These are phyloP conservation scores for Sclerotinia borealis DNA, from an alignment of 2,329 filamentous ascomycete species.

Conservation along the genomic window DNA sequence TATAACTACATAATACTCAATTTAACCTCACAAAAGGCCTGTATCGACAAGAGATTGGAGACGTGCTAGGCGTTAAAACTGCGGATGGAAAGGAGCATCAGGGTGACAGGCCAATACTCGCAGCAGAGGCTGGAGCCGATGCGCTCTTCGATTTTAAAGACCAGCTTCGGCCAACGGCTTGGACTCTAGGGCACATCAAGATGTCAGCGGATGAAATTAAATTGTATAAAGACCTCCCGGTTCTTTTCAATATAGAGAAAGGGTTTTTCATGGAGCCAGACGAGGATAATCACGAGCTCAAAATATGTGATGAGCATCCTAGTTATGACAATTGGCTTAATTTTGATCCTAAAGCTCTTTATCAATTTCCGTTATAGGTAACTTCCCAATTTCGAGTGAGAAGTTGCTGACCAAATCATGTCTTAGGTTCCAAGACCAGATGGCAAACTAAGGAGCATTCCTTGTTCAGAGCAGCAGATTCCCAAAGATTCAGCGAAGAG, in stretches of 20 bases:
- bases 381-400: too few species aligned
- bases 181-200: conserved; percentile 47
- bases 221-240: conserved; percentile 42
- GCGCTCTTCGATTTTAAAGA: conserved; percentile 43
- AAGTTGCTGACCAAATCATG: neutral
- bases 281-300: conserved; percentile 40
- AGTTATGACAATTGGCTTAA: conserved; percentile 50
- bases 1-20: too few species aligned
- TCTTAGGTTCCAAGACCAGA: neutral
- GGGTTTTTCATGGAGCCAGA: conserved; percentile 47
- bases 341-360: too few species aligned
- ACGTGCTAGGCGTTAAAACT: conserved; percentile 39
- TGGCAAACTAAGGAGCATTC: conserved; percentile 14
- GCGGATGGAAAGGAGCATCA: conserved; percentile 37
- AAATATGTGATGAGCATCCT: conserved; percentile 51
- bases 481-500: conserved; percentile 42
- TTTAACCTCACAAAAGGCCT: too few species aligned
- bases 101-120: conserved; percentile 42
- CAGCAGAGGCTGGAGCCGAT: conserved; percentile 43
- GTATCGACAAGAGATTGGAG: too few species aligned
- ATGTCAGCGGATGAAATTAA: conserved; percentile 41
- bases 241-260: conserved; percentile 43
- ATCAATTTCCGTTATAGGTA: too few species aligned
- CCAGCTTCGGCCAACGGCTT: conserved; percentile 48
- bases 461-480: conserved; percentile 34